These are phyloP conservation scores for Pseudotulostoma volvatum DNA, from an alignment of 495 filamentous ascomycete genomes.

Conservation along the genomic window DNA sequence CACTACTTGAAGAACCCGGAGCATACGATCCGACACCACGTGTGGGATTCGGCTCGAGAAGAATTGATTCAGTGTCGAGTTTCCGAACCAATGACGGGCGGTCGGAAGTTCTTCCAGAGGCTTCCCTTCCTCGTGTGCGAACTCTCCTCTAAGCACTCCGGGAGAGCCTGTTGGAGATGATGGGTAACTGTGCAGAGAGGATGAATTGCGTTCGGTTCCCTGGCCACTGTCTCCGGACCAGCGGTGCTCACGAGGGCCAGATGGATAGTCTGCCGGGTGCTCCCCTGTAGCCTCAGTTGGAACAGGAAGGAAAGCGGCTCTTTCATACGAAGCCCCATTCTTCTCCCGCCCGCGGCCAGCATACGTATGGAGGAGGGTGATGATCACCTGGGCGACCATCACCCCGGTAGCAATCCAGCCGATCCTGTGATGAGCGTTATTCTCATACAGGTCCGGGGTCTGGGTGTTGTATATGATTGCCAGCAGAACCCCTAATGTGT, in stretches of 20 bases:
- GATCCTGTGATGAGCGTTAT: constrained; percentile 76
- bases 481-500: constrained; percentile 53
- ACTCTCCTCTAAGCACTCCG: constrained; percentile 31
- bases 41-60: constrained; percentile 31
- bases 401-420: constrained; percentile 76
- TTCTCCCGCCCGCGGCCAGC: constrained; percentile 21
- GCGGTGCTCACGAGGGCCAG: constrained; percentile 34
- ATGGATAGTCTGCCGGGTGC: constrained; percentile 36
- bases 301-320: constrained; percentile 46
- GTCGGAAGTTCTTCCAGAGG: constrained; percentile 28
- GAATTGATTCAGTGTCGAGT: constrained; percentile 31
- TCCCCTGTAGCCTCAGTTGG: constrained; percentile 50
- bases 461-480: constrained; percentile 63
- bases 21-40: constrained; percentile 42
- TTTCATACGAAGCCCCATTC: constrained; percentile 17
- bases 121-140: constrained; percentile 25
- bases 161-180: constrained; percentile 31
- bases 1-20: constrained; percentile 37
- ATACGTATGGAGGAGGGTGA: constrained; percentile 46
- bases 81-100: constrained; percentile 27
- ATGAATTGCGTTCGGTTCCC: constrained; percentile 58
- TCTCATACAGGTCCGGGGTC: constrained; percentile 77
- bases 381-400: constrained; percentile 46
- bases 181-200: constrained; percentile 51
- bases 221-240: constrained; percentile 82